Evolutionary conservation across 495 filamentous ascomycete species (phyloP).

Genomic region (Astrothelium subdiscretum): DNA sequence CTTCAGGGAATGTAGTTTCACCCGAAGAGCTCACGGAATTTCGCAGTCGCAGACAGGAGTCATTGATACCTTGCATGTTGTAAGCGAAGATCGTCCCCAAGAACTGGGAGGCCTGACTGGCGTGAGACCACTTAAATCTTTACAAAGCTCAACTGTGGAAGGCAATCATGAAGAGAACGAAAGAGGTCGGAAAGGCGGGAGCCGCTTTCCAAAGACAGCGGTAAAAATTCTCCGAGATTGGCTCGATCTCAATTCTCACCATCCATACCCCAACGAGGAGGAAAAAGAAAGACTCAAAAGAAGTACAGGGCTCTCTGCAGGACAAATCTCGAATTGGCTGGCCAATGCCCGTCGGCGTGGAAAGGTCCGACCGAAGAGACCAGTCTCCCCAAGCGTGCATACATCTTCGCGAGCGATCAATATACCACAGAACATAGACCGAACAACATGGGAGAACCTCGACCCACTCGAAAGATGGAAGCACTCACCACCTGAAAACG

Average conservation of each 20-base stretch:
- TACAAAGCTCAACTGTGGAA: conserved; percentile 27
- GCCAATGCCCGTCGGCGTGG: conserved; percentile 71
- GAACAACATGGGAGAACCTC: conserved; percentile 42
- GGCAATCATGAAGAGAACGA: conserved; percentile 27
- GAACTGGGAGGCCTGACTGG: conserved; percentile 30
- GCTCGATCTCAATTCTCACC: conserved; percentile 59
- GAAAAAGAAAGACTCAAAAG: conserved; percentile 64
- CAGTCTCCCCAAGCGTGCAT: conserved; percentile 20
- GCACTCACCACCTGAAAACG: conserved; percentile 74
- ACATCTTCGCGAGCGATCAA: conserved; percentile 43
- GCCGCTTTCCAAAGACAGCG: conserved; percentile 59
- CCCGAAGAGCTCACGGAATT: conserved; percentile 5
- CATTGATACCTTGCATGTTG: conserved; percentile 42
- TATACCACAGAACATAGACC: conserved; percentile 42
- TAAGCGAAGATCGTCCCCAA: conserved; percentile 38
- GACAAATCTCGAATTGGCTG: conserved; percentile 76
- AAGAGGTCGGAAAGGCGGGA: conserved; percentile 36
- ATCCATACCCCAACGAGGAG: conserved; percentile 72
- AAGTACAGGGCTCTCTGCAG: conserved; percentile 60
- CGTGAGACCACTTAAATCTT: conserved; percentile 21
- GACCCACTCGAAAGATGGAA: conserved; percentile 81
- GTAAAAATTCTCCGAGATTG: conserved; percentile 67
- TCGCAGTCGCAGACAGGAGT: conserved; percentile 20
- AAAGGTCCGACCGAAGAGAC: conserved; percentile 46
- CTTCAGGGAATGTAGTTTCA: conserved; percentile 60